Base-by-base conservation (phyloP, 2,329 filamentous ascomycete genomes). In the Bretziella fagacearum region DNA sequence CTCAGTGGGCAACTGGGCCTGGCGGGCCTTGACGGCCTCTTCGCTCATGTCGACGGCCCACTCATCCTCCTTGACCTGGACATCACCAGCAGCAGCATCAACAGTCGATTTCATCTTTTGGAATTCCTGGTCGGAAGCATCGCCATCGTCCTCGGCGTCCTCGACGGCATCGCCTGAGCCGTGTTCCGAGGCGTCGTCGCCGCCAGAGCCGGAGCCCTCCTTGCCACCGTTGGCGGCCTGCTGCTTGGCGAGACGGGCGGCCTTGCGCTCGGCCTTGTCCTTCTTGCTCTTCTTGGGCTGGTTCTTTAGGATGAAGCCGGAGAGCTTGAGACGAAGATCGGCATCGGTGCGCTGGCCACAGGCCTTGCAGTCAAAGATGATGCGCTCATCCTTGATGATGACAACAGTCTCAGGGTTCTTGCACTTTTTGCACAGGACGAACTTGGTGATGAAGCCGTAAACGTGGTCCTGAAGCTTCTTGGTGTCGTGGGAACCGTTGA, bases 391-490 rank as follows among this genome's bases (percentile, higher is more conserved):
- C 68, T 94, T 95, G 73, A 96, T 85, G 60, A 82, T 77, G 60
- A 96, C 81, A 55, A 93, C 87, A 55, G 91, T 98, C 73, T 98
- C 91, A 29, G 91, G 91, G 65, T 98, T 98, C 78, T 94, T 94
- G 81, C 91, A 98, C 65, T 93, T 89, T 71, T 93, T 93, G 83
- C 91, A 98, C 54, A 98, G 86, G 59, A 98, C 91, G 56, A 96
- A 98, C 69, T 85, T 94, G 71, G 80, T 75, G 69, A 98, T 98
- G 75, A 98, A 98, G 57, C 87, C 87, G 63, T 96, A 89, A 42
- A 98, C 83, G 58, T 95, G 87, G 63, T 96, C 91, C 71, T 98
- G 91, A 42, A 98, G 81, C 73, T 96, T 96, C 64, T 73, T 69
- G 53, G 89, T 79, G 56, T 98, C 91, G 63, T 98, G 91, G 55